A percentile compares a stretch with the other conserved stretches of the same genome.
Evolutionary conservation across 2,329 filamentous ascomycete species (phyloP).

Genomic region (Colletotrichum sp.): DNA sequence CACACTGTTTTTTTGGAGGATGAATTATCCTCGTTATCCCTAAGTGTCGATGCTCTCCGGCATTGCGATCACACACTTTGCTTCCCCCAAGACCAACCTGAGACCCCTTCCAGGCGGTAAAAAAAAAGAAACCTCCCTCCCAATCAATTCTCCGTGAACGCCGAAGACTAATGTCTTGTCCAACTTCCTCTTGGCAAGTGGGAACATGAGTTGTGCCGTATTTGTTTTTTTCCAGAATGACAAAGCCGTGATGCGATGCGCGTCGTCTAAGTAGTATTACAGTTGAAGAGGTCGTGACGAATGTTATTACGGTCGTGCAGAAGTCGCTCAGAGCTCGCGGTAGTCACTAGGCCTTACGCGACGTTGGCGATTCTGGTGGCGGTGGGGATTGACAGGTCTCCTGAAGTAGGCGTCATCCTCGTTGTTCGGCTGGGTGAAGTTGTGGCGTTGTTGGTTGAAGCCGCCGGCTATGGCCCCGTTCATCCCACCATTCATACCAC

Average conservation of each 20-base stretch:
- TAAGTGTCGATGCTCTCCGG: neutral
- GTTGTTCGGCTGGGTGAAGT: conserved; percentile 60
- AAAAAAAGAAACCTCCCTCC: neutral
- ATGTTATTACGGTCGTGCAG: neutral
- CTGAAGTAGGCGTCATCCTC: conserved; percentile 94
- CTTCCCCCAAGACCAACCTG: neutral
- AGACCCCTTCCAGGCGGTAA: neutral
- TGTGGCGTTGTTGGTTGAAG: conserved; percentile 27
- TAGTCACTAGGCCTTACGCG: conserved; percentile 89
- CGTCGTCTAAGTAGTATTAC: conserved; percentile 11
- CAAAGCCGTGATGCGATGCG: conserved; percentile 7
- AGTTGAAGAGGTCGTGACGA: neutral
- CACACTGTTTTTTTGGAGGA: neutral
- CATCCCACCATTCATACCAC: conserved; percentile 29
- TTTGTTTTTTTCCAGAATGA: conserved; percentile 6
- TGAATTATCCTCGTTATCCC: neutral
- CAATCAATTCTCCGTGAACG: neutral
- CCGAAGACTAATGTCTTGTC: conserved; percentile 8
- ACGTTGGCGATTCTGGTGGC: conserved; percentile 82
- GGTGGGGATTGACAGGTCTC: conserved; percentile 92
- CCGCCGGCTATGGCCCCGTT: conserved; percentile 27
- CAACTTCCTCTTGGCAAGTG: neutral
- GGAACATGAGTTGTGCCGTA: neutral
- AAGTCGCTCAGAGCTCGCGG: conserved; percentile 68
- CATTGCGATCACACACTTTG: neutral